A percentile compares a stretch with the other conserved stretches of the same genome.
phyloP scores from a whole-genome alignment of 805 yeast genomes.

The Komagataella phaffii region DNA sequence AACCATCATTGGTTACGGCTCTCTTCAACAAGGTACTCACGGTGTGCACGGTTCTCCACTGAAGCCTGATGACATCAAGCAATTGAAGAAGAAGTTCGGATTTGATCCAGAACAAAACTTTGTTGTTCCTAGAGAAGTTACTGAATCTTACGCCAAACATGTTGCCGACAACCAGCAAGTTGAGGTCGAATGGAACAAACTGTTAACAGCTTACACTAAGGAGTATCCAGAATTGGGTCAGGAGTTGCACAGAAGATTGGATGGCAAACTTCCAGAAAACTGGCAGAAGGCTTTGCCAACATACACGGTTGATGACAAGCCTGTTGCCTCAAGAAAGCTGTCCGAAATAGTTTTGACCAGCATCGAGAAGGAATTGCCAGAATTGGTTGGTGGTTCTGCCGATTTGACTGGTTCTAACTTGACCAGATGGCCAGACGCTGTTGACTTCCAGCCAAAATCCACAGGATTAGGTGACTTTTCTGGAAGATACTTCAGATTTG shows the following conservation, averaged over 20 bases:
- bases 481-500: constrained; percentile 93
- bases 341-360: constrained; percentile 66
- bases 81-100: constrained; percentile 73
- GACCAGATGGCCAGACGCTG: constrained; percentile 74
- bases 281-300: constrained; percentile 74
- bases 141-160: constrained; percentile 48
- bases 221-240: constrained; percentile 71
- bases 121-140: constrained; percentile 72
- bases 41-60: constrained; percentile 94
- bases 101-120: constrained; percentile 79
- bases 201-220: constrained; percentile 44
- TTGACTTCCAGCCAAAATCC: constrained; percentile 85
- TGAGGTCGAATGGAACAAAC: constrained; percentile 64
- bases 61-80: constrained; percentile 83
- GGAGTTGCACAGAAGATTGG: constrained; percentile 68
- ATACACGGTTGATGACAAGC: constrained; percentile 64
- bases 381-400: constrained; percentile 95
- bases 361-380: constrained; percentile 60
- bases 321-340: constrained; percentile 90
- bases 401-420: constrained; percentile 95
- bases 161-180: constrained; percentile 49
- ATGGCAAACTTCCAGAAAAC: constrained; percentile 64
- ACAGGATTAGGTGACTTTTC: constrained; percentile 71
- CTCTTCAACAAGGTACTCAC: constrained; percentile 72
- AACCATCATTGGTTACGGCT: constrained; percentile 93